Base-by-base conservation (phyloP, 768 basidiomycete genomes). In the Podaxis rugospora region DNA sequence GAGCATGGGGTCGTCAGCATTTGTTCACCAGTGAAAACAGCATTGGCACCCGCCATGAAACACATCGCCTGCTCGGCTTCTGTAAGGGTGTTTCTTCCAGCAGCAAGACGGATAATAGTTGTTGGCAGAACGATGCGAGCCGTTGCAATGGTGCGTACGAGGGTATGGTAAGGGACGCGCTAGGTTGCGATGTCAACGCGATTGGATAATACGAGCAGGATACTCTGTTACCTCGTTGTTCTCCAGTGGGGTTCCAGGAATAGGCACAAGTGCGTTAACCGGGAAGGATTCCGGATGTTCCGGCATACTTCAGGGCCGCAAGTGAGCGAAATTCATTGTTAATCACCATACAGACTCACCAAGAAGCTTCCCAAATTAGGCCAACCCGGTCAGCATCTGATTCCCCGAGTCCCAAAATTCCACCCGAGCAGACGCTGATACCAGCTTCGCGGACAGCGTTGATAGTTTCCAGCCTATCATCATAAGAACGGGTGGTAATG, bases 211-310 rank as follows among this genome's bases (percentile, higher is more conserved):
- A 59, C 80, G 83, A 84, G 86, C 62, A 46, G 37, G 64, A 51
- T 37, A 18, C 11, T 39, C 42, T 62, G 55, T 59, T 67, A 89
- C 94, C 73, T 95, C 90, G 69, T 98, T 98, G 62, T 82, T 78
- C 74, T 95, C 95, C 50, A 98, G 76, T 11, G 96, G 96, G 4
- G 96, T 98, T 37, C 96, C 96, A 65, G 89, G 81, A 63, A 98
- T 98, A 13, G 96, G 95, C 1, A 98, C 96, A 59, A 98, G 81
- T 13, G 96, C 95, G 72, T 98, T 98, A 62, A 98, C 95, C 0
- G 96, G 96, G 80, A 98, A 98, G 4, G 93, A 95, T 72, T 98
- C 96, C n/a, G 96, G 96, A 68, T 98, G 93, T 71, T 95, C 92
- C 42, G 92, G 88, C 83, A 97, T 88, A 69, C 93, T 95, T 66